A percentile compares a stretch with the other conserved stretches of the same genome.
phyloP scores from a whole-genome alignment of 169 alveolate species.

The Plasmodium blacklocki region DNA sequence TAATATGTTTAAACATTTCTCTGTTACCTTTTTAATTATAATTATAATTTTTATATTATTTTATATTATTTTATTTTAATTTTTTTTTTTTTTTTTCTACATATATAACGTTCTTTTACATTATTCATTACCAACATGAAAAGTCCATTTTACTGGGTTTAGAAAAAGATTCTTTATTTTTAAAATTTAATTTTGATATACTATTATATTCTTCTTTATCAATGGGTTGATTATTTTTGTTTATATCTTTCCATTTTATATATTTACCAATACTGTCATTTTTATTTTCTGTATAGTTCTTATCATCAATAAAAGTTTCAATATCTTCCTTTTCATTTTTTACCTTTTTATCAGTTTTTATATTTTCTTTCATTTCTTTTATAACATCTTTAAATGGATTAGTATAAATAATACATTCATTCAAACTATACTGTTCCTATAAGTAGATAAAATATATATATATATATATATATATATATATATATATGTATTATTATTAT shows the following conservation, averaged over 20 bases:
- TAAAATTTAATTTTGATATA: conserved; percentile 17
- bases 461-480: background rate
- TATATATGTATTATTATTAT: background rate
- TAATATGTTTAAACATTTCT: background rate
- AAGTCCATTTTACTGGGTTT: conserved; percentile 52
- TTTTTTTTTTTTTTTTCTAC: background rate
- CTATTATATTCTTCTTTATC: conserved; percentile 17
- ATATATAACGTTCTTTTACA: background rate
- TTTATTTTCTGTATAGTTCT: conserved; percentile 43
- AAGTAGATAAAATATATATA: background rate
- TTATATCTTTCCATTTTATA: conserved; percentile 58
- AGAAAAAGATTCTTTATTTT: conserved; percentile 43
- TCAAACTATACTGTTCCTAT: conserved; percentile 19
- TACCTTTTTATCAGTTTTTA: conserved; percentile 25
- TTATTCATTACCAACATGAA: conserved; percentile 41
- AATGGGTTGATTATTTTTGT: conserved; percentile 8
- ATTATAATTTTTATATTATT: background rate
- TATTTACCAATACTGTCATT: conserved; percentile 63
- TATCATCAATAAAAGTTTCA: conserved; percentile 59
- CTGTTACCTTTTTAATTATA: background rate
- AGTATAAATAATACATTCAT: conserved; percentile 58
- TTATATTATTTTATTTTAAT: background rate
- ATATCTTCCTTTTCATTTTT: conserved; percentile 15
- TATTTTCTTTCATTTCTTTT: conserved; percentile 53
- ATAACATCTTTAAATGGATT: conserved; percentile 74